Percentiles rank a stretch among this genome's conserved stretches.
phyloP scores from a whole-genome alignment of 1,139 yeast genomes.

The Meyerozyma carpophila region DNA sequence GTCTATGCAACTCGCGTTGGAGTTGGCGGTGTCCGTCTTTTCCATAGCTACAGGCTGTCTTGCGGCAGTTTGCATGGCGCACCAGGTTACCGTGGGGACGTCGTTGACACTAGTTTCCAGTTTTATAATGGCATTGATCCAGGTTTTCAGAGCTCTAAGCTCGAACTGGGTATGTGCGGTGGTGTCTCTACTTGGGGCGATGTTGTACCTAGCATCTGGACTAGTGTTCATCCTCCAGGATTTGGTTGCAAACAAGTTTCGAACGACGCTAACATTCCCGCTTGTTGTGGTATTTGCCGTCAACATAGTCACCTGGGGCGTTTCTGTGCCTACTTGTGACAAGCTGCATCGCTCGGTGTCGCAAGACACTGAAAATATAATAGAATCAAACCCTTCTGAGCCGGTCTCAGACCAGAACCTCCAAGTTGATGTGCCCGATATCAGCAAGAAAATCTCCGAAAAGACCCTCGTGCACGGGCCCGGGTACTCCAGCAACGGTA shows the following conservation, averaged over 20 bases:
- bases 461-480: constrained; percentile 7
- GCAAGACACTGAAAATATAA: too few relatives aligned
- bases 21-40: background rate
- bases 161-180: background rate
- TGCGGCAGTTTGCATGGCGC: background rate
- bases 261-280: background rate
- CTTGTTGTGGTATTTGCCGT: background rate
- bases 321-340: background rate
- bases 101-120: background rate
- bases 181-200: background rate
- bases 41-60: background rate
- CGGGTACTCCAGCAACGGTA: constrained; percentile 2
- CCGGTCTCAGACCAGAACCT: background rate
- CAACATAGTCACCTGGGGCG: background rate
- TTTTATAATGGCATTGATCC: background rate
- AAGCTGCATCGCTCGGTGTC: background rate
- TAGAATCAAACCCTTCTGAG: background rate
- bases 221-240: background rate
- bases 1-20: background rate
- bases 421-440: background rate
- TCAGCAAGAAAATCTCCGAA: constrained; percentile 8
- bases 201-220: background rate
- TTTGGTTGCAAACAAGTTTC: background rate
- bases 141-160: background rate
- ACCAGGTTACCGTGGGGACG: background rate